Conservation (phyloP, 2,329 filamentous ascomycete species). For the Calonectria hongkongensis region DNA sequence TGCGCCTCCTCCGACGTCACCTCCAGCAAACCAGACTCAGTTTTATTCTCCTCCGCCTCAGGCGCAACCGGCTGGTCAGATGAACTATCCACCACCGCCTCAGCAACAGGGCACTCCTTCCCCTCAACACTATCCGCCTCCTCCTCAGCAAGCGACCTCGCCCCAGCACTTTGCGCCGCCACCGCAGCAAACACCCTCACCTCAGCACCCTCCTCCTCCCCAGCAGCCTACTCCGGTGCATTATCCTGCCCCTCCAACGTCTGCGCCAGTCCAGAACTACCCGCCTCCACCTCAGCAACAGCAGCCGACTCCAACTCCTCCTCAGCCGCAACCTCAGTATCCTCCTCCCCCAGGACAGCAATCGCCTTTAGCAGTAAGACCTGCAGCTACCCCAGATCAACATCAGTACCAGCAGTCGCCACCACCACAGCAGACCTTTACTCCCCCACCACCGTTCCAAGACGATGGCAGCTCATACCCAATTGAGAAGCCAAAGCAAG, state of each 20-base stretch:
- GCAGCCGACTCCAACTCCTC: conserved; percentile 51
- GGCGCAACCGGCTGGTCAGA: conserved; percentile 55
- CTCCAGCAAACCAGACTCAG: conserved; percentile 66
- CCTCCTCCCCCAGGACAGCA: conserved; percentile 41
- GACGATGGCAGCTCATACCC: conserved; percentile 51
- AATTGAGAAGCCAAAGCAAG: conserved; percentile 55
- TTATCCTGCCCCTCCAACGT: conserved; percentile 49
- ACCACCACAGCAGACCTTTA: conserved; percentile 52
- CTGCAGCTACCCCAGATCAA: conserved; percentile 30
- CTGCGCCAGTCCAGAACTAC: conserved; percentile 43
- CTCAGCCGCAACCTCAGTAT: conserved; percentile 53
- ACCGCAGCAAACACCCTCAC: conserved; percentile 18
- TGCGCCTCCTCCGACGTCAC: conserved; percentile 68
- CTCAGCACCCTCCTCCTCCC: conserved; percentile 38
- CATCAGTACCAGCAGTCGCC: conserved; percentile 49
- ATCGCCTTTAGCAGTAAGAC: conserved; percentile 25
- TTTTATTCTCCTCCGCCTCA: conserved; percentile 67
- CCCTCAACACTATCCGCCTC: conserved; percentile 50
- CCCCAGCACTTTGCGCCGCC: conserved; percentile 40
- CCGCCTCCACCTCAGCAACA: conserved; percentile 47
- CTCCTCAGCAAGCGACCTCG: conserved; percentile 45
- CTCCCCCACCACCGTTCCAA: conserved; percentile 53
- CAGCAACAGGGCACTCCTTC: conserved; percentile 55
- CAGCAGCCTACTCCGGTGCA: conserved; percentile 50
- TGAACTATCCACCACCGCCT: conserved; percentile 57